Conservation (phyloP, 2,329 filamentous ascomycete genomes). For the Aureobasidium sp. region DNA sequence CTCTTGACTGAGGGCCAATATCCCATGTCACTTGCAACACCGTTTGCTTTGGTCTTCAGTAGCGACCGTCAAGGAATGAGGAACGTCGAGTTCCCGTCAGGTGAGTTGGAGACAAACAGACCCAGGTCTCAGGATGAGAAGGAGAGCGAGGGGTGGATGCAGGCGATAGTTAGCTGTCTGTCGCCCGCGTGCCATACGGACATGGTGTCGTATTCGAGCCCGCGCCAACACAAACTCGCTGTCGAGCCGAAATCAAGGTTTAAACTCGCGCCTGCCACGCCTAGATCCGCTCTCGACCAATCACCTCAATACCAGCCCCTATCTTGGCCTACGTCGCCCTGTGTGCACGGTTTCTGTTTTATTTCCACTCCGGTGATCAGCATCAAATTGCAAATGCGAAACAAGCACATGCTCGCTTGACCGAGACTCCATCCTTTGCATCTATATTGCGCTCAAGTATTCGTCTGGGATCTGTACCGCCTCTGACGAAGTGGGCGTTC, state of each 20-base stretch:
- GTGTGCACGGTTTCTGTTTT: not conserved
- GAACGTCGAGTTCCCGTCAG: not conserved
- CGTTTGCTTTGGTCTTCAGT: not conserved
- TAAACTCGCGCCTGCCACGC: not conserved
- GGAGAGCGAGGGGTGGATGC: not conserved
- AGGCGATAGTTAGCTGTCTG: not conserved
- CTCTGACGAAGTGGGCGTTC: not conserved
- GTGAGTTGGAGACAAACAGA: not conserved
- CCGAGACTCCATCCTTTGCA: not conserved
- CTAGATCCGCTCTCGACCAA: not conserved
- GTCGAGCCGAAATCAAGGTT: slow-evolving; percentile 7
- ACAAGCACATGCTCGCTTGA: not conserved
- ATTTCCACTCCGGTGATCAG: slow-evolving; percentile 2
- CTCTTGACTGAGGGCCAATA: not conserved
- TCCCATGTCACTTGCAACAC: not conserved
- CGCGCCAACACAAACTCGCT: slow-evolving; percentile 8
- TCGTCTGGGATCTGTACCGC: not conserved
- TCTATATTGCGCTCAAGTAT: not conserved
- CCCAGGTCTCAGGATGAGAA: not conserved
- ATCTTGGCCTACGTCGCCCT: not conserved
- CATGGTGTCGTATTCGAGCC: not conserved
- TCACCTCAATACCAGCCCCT: not conserved
- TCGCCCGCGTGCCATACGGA: not conserved
- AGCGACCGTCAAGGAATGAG: not conserved
- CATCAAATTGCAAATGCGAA: not conserved